Base-by-base conservation (phyloP, 331 rosid genomes). In the Pyracantha coccinea region DNA sequence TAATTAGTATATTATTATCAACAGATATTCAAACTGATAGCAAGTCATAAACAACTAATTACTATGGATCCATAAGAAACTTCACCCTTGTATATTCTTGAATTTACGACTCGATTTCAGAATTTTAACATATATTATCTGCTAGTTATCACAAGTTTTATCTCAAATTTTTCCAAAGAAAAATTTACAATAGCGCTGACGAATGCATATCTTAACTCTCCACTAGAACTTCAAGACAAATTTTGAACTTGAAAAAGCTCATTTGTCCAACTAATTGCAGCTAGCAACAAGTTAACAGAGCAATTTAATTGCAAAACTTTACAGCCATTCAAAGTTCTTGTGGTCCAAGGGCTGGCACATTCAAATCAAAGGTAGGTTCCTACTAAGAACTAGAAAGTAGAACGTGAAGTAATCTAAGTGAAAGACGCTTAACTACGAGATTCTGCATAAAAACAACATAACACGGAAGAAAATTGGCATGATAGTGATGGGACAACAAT, bases 381-480 rank as follows among this genome's bases (percentile, higher is more conserved):
- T 27, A 23, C 9, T 24, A 21, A 25, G 44, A 45, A n/a, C 25
- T 47, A 45, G 47, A 41, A 41, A 41, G 15, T 27, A 27, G 47
- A n/a, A 59, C 29, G 45, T 23, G 35, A 74, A 68, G 21, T 47
- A 24, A 68, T 69, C 29, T 16, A 38, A 0, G 29, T 21, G 23
- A 58, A 45, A 55, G 61, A 33, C 41, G 54, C 41, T 79, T 58
- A 79, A 74, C 68, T 47, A 25, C 12, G 29, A 52, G 66, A 13
- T 15, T 71, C 7, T 23, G 76, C 71, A 61, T 61, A 70, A 11
- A 24, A 23, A 32, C 66, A 77, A 77, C 17, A 14, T 14, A 61
- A 13, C 61, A 41, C 16, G 4, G 20, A 32, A 32, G 27, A 23
- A 52, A 50, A 74, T 29, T 8, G 63, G 23, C 21, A 66, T 13